Evolutionary conservation across 225 moss, liverwort and hornwort genomes (phyloP), one percentile per base, ranked within the genome.

Genomic region (Sphagnum tenellum): DNA sequence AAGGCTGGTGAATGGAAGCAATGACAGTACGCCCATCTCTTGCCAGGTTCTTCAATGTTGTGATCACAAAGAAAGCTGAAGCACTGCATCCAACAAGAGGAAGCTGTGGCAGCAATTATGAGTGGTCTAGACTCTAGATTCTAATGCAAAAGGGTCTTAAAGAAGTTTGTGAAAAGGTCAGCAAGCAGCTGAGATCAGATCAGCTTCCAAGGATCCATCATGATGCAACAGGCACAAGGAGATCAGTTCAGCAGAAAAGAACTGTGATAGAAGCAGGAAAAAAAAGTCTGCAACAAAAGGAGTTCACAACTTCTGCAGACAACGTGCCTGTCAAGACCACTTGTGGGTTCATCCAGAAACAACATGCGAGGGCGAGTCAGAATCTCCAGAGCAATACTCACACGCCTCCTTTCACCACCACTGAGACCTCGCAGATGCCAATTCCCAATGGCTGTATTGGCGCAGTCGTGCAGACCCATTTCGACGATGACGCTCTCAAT

Each of bases 291-390:
- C 46, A 61, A 90, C 88, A 29, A 29, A 29, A 29, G 29, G 29
- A 29, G 29, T 29, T 29, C 29, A 29, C 29, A 29, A 29, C 29
- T 29, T 29, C 29, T 29, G 29, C 29, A 29, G 29, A 29, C 29
- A 29, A 29, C 29, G 29, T 29, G 29, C 29, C 90, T 91, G 70
- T 94, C 94, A 4, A 94, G 75, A 4, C 94, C 94, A 63, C 94
- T 94, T 29, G 94, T 94, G 3, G 94, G 94, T 63, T 94, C 94
- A 48, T 94, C 94, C 2, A 94, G 87, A 4, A 94, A 94, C 66
- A 94, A 66, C 73, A 94, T 61, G 8, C 89, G 78, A 10, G 94
- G 94, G 12, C 89, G 85, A 2, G 91, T 84, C 0, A 94, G 58
- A 29, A 94, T 82, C 65, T 94, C 94, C 44, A 91, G 61, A 1